A percentile compares a stretch with the other conserved stretches of the same genome.
These are phyloP conservation scores for Populus hybrid DNA, from an alignment of 441 rosid genomes.

Conservation along the genomic window DNA sequence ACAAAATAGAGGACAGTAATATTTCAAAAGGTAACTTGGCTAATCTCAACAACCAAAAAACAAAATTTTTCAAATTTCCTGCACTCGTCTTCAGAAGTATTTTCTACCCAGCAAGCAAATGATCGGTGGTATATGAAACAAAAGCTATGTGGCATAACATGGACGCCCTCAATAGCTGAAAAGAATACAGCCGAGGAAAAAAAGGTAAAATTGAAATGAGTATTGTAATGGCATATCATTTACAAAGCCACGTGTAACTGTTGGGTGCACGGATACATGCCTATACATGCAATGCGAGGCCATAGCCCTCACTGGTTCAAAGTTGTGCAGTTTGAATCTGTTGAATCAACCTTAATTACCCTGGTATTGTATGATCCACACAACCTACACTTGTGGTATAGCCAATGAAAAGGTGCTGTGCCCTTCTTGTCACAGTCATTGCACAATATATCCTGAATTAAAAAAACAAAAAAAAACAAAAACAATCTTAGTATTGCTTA, in stretches of 20 bases:
- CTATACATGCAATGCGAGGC: conserved; percentile 6
- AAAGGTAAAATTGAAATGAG: conserved; percentile 12
- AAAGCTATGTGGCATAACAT: neutral
- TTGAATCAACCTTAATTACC: conserved; percentile 54
- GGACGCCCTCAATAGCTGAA: neutral
- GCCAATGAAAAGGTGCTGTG: conserved; percentile 77
- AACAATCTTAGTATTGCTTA: neutral
- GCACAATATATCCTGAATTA: conserved; percentile 71
- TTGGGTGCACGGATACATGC: conserved; percentile 13
- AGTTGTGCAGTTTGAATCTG: conserved; percentile 32
- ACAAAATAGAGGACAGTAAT: neutral
- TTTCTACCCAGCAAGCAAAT: neutral
- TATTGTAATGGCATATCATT: conserved; percentile 6
- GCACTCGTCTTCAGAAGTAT: neutral
- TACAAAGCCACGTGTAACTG: conserved; percentile 6
- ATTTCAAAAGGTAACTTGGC: neutral
- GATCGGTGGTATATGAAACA: neutral
- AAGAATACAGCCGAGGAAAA: neutral
- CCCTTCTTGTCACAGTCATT: conserved; percentile 87
- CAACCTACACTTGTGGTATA: conserved; percentile 77
- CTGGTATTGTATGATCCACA: conserved; percentile 93
- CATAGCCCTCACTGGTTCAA: conserved; percentile 19
- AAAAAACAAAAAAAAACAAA: neutral
- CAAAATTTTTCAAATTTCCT: neutral
- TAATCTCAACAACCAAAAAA: neutral